phyloP scores from a whole-genome alignment of 2,329 filamentous ascomycete genomes.

The Coniochaeta sp. region DNA sequence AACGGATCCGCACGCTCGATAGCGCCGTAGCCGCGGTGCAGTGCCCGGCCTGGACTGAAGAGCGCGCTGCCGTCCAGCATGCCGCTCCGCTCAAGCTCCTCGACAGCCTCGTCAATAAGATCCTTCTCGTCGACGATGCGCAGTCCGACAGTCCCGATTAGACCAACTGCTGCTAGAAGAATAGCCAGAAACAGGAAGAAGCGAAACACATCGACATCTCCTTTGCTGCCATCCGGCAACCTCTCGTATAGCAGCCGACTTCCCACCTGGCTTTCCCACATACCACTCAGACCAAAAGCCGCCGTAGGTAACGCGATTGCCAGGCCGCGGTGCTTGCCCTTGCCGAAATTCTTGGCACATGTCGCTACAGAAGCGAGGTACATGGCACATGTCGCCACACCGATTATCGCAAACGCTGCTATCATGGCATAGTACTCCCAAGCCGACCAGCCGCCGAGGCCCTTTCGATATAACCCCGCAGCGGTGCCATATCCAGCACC shows the following conservation, averaged over 20 bases:
- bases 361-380: conserved; percentile 90
- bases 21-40: conserved; percentile 56
- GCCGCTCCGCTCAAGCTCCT: conserved; percentile 85
- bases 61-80: conserved; percentile 69
- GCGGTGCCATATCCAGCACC: conserved; percentile 77
- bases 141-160: conserved; percentile 67
- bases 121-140: conserved; percentile 77
- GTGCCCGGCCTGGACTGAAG: conserved; percentile 47
- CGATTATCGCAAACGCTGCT: conserved; percentile 73
- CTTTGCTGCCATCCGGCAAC: conserved; percentile 51
- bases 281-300: conserved; percentile 84
- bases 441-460: conserved; percentile 27
- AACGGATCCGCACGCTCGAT: conserved; percentile 25
- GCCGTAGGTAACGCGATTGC: conserved; percentile 88
- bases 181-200: conserved; percentile 83
- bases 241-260: conserved; percentile 69
- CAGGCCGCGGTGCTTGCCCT: conserved; percentile 77
- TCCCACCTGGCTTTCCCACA: conserved; percentile 91
- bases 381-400: conserved; percentile 78
- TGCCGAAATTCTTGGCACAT: conserved; percentile 96
- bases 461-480: conserved; percentile 61
- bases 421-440: conserved; percentile 82
- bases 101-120: conserved; percentile 82
- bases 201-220: conserved; percentile 66
- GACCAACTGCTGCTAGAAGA: conserved; percentile 61